Base-by-base conservation (phyloP, 345 rosid genomes). In the Eucalyptus marginata region DNA sequence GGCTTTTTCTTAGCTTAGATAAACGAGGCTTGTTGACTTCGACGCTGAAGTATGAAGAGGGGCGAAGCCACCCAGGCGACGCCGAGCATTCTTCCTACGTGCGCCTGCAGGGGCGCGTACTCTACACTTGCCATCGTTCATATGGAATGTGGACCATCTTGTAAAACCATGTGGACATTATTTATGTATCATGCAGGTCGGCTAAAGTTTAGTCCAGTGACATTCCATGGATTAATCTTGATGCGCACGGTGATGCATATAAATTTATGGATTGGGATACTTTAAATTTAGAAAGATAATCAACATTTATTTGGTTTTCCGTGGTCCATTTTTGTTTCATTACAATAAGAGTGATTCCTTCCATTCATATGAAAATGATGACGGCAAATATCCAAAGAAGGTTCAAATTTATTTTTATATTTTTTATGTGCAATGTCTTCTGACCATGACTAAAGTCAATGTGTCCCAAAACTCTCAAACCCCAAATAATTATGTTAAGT, bases 281-380 rank as follows among this genome's bases (percentile, higher is more conserved):
- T 27, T 4, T 6, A 59, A 59, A 59, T 59, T 27, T 59, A 59
- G 68, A 13, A 29, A 27, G 33, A 29, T 59, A 27, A 59, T 59
- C 14, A 13, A 59, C 33, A 59, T 59, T 59, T 22, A 27, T 12
- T 59, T 27, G 15, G 12, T 59, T 27, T 59, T 0, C 25, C 25
- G 15, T 59, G 3, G 8, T 59, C 68, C 4, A 0, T 59, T 59
- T 59, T 59, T 59, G 33, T 59, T 59, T 12, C 16, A 27, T 59
- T 59, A 5, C 0, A 0, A 1, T 29, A 59, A 59, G 7, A 12
- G 31, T 6, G 31, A 59, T 27, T 27, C 1, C 0, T 59, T 13
- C 31, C 1, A 11, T 59, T 27, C n/a, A 25, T 1, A 5, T 27
- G 66, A 10, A 59, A 59, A 27, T 0, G 31, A 59, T 2, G 8